Base-by-base conservation (phyloP, 768 basidiomycete species). In the Mycena epipterygia region DNA sequence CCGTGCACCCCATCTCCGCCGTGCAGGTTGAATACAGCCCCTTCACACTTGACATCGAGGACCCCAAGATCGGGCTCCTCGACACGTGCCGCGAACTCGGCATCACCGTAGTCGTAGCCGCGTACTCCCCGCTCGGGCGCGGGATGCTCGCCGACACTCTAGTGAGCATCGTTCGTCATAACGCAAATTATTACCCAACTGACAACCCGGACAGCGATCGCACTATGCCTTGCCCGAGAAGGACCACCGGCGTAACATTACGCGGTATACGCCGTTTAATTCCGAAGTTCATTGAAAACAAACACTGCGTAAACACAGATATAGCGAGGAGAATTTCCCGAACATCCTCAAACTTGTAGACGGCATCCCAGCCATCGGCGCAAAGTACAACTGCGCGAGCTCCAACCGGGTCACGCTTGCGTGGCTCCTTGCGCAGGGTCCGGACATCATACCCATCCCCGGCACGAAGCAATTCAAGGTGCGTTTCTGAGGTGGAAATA, bases 11-110 rank as follows among this genome's bases (percentile, higher is more conserved):
- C 9, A 87, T 89, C 35, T 64, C 86, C 1, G 84, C 85, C 0
- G 76, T 89, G 13, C 85, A 89, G 76, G 79, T 88, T 33, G 87
- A 89, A 67, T 89, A 87, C 71, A 86, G 86, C 0, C 84, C 88
- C 1, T 87, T 88, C 73, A 81, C 81, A 4, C 79, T 88, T 9
- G 84, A 85, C 42, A 83, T 88, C 57, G 87, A 88, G 73, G 80
- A 84, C 64, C 77, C 80, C 11, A 81, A 83, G 67, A 82, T 86
- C 39, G 79, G 71, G 2, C 72, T 89, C 0, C 75, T 87, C 44
- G 77, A 82, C 29, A 84, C 86, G 1, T 83, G 83, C 14, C 77
- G 86, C 25, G 88, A 89, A 70, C 78, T 89, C 9, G 87, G 87
- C 16, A 81, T 88, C 41, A 79, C 83, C 49, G 81, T 88, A n/a